Percentiles rank a stretch among this genome's conserved stretches.
Conservation (phyloP, 2,329 filamentous ascomycete genomes). For the Thelonectria discophora region DNA sequence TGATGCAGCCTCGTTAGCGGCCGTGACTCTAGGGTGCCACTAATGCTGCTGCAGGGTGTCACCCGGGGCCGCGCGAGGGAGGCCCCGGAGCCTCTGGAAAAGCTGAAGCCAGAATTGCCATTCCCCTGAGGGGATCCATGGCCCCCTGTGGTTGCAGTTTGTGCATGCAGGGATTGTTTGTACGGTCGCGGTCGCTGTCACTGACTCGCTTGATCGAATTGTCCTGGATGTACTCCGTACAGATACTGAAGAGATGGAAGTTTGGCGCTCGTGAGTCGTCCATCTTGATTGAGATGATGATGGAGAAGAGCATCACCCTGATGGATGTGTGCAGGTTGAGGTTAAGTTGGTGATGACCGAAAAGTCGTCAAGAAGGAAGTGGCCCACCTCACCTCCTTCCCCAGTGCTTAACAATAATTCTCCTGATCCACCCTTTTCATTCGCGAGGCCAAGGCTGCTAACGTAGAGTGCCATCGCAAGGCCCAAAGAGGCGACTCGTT, state of each 20-base stretch:
- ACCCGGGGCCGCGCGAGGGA: conserved; percentile 19
- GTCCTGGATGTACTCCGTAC: background rate
- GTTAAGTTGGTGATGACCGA: too few species aligned
- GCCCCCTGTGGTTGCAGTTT: conserved; percentile 14
- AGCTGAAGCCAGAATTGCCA: conserved; percentile 16
- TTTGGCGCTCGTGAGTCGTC: too few species aligned
- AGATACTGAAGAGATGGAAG: conserved; percentile 5
- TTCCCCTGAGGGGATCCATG: conserved; percentile 2
- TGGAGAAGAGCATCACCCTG: too few species aligned
- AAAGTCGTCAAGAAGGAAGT: too few species aligned
- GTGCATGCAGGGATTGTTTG: background rate
- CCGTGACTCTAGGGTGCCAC: conserved; percentile 6
- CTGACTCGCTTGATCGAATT: background rate
- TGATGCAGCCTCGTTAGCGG: background rate
- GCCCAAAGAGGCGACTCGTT: conserved; percentile 25
- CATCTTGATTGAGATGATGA: too few species aligned
- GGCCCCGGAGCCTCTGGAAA: conserved; percentile 15
- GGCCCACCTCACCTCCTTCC: conserved; percentile 1
- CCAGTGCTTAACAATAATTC: conserved; percentile 29
- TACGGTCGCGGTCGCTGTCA: background rate
- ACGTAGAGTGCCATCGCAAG: conserved; percentile 21
- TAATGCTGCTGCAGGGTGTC: conserved; percentile 7
- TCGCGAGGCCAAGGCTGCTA: conserved; percentile 15
- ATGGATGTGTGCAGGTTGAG: too few species aligned
- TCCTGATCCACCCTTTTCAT: conserved; percentile 44